A percentile compares a stretch with the other conserved stretches of the same genome.
These are phyloP conservation scores for Ceratocystis huliohia DNA, from an alignment of 2,329 filamentous ascomycete species.

Conservation along the genomic window DNA sequence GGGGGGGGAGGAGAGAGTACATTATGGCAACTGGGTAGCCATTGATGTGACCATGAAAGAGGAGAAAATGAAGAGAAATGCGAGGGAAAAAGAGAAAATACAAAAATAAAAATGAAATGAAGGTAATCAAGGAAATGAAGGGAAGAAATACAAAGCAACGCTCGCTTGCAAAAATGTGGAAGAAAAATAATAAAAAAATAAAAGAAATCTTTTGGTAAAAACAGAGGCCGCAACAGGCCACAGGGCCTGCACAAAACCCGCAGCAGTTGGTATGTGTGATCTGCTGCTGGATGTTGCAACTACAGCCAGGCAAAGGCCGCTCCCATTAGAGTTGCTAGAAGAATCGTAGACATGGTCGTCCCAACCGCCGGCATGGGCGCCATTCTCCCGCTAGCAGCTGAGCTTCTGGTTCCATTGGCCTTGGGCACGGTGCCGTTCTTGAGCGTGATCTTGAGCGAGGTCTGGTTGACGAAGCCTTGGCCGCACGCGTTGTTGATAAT, in stretches of 20 bases:
- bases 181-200: not conserved
- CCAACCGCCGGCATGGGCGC: constrained; percentile 3
- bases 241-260: too few species aligned
- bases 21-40: not conserved
- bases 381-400: not conserved
- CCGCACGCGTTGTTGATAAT: constrained; percentile 59
- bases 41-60: not conserved
- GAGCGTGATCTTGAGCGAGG: constrained; percentile 29
- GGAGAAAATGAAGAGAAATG: not conserved
- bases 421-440: constrained; percentile 22
- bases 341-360: not conserved
- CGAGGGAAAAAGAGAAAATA: not conserved
- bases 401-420: constrained; percentile 5
- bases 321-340: constrained; percentile 10
- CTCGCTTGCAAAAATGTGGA: constrained; percentile 8
- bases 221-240: too few species aligned
- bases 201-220: not conserved
- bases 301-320: not conserved
- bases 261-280: too few species aligned
- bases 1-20: not conserved
- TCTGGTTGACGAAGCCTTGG: constrained; percentile 43
- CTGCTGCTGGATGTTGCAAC: too few species aligned
- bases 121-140: not conserved
- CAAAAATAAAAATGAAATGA: not conserved
- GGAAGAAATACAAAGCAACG: constrained; percentile 6